phyloP scores from a whole-genome alignment of 257 asterid species.

The Thymus mandschuricus region DNA sequence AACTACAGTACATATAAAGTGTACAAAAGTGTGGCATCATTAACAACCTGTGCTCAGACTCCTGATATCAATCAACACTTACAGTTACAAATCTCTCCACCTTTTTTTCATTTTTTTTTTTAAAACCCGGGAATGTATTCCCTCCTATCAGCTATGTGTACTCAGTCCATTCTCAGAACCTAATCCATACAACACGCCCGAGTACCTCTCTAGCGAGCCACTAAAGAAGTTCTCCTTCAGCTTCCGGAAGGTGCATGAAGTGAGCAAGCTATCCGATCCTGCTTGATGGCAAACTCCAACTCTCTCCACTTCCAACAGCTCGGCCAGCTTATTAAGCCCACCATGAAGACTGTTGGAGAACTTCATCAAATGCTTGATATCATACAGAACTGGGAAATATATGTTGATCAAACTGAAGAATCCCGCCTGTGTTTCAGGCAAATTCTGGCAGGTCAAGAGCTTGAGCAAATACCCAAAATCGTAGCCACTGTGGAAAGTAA shows the following conservation, averaged over 20 bases:
- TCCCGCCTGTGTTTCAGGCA: slow-evolving; percentile 61
- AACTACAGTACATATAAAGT: slow-evolving; percentile 40
- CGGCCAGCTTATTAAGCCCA: slow-evolving; percentile 76
- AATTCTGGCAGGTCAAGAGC: slow-evolving; percentile 65
- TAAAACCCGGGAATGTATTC: not conserved
- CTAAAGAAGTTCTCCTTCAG: slow-evolving; percentile 66
- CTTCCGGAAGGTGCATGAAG: slow-evolving; percentile 67
- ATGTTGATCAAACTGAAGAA: slow-evolving; percentile 59
- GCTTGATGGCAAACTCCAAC: slow-evolving; percentile 86
- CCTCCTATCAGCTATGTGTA: slow-evolving; percentile 38
- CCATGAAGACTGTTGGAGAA: slow-evolving; percentile 76
- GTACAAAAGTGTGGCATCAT: slow-evolving; percentile 49
- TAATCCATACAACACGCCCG: slow-evolving; percentile 77
- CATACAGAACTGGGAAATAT: slow-evolving; percentile 67
- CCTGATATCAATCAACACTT: slow-evolving; percentile 33
- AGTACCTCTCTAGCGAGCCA: slow-evolving; percentile 67
- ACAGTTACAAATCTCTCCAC: slow-evolving; percentile 30
- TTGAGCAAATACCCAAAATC: slow-evolving; percentile 79
- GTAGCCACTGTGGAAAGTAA: slow-evolving; percentile 75
- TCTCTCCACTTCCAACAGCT: slow-evolving; percentile 73
- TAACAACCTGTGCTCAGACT: slow-evolving; percentile 37
- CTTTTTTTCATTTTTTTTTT: slow-evolving; percentile 4
- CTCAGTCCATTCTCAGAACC: slow-evolving; percentile 67
- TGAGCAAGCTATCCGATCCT: slow-evolving; percentile 81
- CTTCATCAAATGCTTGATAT: slow-evolving; percentile 78